Evolutionary conservation across 2,329 filamentous ascomycete genomes (phyloP), one percentile per base, ranked within the genome.

Genomic region (Penicillium sp.): DNA sequence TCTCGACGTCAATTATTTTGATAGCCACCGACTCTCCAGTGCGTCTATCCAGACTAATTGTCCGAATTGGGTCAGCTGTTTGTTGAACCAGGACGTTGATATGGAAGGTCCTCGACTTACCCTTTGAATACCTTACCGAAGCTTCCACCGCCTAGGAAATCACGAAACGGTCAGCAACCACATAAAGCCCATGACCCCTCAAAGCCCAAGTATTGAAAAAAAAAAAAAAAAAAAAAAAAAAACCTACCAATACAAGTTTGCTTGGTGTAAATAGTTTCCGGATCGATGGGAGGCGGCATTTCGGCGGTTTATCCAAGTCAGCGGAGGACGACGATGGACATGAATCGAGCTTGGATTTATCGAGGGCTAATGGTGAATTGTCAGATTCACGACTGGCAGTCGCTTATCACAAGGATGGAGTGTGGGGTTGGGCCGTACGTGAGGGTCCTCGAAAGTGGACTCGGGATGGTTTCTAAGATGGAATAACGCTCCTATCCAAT

Each of bases 41-140:
- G 51, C 91, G 87, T 72, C 94, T 96, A 79, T 97, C 93, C 65
- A 97, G 91, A 58, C 90, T 94, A n/a, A 19, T 33, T 29, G 67
- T 25, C 21, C 42, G 27, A 52, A 4, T 25, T 13, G 13, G 21
- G 43, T 67, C 38, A 64, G 59, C 45, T 29, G 43, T n/a, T 31
- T 41, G 5, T 49, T 17, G 46, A 55, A 37, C 19, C 21, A 61
- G 46, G 57, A 23, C 0, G n/a, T 27, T 27, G 13, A 6, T 25
- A 52, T 37, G 41, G 40, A 59, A 35, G 29, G 50, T 46, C 45
- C 6, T 41, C 13, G 40, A 72, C 79, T 60, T 82, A 93, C 90
- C 94, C 94, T 84, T 97, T 97, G 84, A 93, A 99, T 61, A 99
- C 94, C 78, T 95, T 96, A 71, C 94, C 94, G 79, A 99, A 99